Evolutionary conservation across 2,329 filamentous ascomycete species (phyloP), one percentile per base, ranked within the genome.

Genomic region (Fusarium chlamydosporum): DNA sequence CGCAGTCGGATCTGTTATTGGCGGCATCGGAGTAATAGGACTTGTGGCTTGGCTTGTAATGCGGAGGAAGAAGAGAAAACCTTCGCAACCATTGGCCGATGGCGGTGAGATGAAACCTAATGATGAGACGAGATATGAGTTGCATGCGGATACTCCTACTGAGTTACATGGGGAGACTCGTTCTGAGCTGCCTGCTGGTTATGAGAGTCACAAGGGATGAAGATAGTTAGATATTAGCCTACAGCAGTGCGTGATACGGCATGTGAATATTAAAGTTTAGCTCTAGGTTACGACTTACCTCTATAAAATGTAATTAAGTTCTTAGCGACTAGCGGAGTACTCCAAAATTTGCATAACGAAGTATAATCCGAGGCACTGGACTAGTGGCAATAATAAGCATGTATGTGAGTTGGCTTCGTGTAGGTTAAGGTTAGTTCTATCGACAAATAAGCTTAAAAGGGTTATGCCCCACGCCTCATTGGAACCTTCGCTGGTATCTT

Each of bases 31-130:
- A 26, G n/a, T 2, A 9, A 48, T 56, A 1, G 33, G 52, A 5
- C 23, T 56, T n/a, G 1, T 48, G 1, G 42, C 42, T 20, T 56
- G 52, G 52, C n/a, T 48, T 18, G 4, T 55, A 7, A 31, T 55
- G 11, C n/a, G 41, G 4, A 43, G 41, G 31, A 55, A 27, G 33
- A 47, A 47, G 8, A 31, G 26, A 15, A 55, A 48, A 15, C 10
- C 31, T n/a, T 9, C 26, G 3, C 10, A 16, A 12, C 4, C 41
- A 43, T 10, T 8, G 4, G 7, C n/a, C 2, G 41, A 43, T 12
- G 16, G 27, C 3, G 26, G 26, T 2, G 41, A 11, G 41, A 26
- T 4, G 6, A 43, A 43, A 18, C 10, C 41, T 43, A 16, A 29
- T 4, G 26, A 18, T 7, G 23, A 16, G 16, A 3, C 41, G 16